phyloP scores from a whole-genome alignment of 2,329 filamentous ascomycete species.

The Xylariaceae sp. region DNA sequence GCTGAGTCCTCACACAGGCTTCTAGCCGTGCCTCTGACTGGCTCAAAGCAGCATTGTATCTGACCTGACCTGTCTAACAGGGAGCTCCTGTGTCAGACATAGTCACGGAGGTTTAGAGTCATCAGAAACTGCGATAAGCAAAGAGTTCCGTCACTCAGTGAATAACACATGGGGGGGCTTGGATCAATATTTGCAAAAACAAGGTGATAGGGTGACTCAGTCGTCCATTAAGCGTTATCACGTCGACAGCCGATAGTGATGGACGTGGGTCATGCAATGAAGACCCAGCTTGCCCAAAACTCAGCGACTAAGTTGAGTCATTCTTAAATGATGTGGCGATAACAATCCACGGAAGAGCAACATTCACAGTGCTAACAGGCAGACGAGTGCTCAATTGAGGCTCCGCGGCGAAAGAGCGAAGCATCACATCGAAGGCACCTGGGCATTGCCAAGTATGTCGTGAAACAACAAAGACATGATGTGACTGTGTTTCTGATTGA shows the following conservation, averaged over 20 bases:
- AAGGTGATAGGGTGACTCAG: neutral
- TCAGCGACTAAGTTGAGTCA: neutral
- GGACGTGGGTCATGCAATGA: neutral
- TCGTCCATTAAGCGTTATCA: neutral
- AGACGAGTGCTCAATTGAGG: neutral
- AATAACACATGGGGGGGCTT: neutral
- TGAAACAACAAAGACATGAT: conserved; percentile 14
- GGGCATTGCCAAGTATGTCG: conserved; percentile 14
- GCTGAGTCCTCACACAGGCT: too few species aligned
- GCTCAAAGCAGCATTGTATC: too few species aligned
- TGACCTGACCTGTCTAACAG: too few species aligned
- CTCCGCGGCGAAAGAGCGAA: neutral
- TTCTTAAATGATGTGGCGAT: neutral
- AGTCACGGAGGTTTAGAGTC: too few species aligned
- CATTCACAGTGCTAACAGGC: neutral
- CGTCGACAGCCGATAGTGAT: neutral
- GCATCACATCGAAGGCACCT: conserved; percentile 3
- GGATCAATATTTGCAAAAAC: neutral
- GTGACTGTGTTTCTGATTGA: conserved; percentile 4
- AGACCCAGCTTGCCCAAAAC: neutral
- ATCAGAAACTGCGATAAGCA: too few species aligned
- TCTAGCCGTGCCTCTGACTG: too few species aligned
- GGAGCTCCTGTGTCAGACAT: too few species aligned
- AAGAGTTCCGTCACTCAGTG: neutral
- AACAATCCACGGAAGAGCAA: neutral